phyloP scores from a whole-genome alignment of 2,329 filamentous ascomycete species.

The Fusarium pseudocircinatum region DNA sequence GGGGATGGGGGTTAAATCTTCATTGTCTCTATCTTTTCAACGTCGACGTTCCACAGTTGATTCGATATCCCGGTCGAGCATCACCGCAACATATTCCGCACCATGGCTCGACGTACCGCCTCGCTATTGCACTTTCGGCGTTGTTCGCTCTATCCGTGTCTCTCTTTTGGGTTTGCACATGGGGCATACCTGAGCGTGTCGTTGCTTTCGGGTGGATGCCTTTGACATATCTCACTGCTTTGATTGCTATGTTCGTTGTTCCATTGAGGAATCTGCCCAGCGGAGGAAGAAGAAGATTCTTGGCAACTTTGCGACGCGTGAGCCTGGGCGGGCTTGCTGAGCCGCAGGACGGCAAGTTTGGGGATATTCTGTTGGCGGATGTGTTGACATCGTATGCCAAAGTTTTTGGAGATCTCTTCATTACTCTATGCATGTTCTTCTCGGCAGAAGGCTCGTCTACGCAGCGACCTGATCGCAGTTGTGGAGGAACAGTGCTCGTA shows the following conservation, averaged over 20 bases:
- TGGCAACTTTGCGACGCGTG: conserved; percentile 80
- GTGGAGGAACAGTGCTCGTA: conserved; percentile 81
- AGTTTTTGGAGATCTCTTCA: conserved; percentile 88
- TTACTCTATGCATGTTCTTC: conserved; percentile 92
- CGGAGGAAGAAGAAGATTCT: conserved; percentile 77
- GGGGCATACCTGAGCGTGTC: conserved; percentile 74
- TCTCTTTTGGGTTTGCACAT: conserved; percentile 85
- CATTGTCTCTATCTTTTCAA: conserved; percentile 82
- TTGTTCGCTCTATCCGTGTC: conserved; percentile 77
- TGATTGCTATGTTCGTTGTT: conserved; percentile 76
- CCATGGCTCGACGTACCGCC: conserved; percentile 84
- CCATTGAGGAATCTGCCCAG: conserved; percentile 76
- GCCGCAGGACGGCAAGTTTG: conserved; percentile 89
- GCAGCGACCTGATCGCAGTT: conserved; percentile 80
- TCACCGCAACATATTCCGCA: conserved; percentile 77
- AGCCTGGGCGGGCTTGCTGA: conserved; percentile 87
- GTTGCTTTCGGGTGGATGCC: conserved; percentile 86
- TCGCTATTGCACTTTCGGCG: conserved; percentile 79
- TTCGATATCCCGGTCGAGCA: conserved; percentile 83
- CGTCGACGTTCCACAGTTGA: conserved; percentile 87
- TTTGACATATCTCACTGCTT: conserved; percentile 79
- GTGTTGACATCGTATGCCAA: conserved; percentile 95
- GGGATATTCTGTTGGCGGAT: conserved; percentile 92
- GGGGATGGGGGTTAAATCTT: conserved; percentile 94
- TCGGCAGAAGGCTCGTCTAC: conserved; percentile 76